phyloP scores from a whole-genome alignment of 768 basidiomycete genomes.

The Trametes meyenii region DNA sequence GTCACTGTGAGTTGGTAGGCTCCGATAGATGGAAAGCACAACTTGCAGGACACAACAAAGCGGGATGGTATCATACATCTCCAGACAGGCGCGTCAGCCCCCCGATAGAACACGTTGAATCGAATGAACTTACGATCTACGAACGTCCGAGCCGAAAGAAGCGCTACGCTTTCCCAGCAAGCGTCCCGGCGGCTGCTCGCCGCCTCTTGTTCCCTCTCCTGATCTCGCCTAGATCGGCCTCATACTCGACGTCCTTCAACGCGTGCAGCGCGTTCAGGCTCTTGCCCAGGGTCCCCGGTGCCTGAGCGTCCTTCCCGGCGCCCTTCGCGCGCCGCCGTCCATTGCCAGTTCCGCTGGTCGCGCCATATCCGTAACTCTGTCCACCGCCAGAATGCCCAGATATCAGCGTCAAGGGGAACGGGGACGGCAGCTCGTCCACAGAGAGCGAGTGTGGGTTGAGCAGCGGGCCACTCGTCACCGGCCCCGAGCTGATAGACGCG shows the following conservation, averaged over 20 bases:
- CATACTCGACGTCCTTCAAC: slow-evolving; percentile 71
- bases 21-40: slow-evolving; percentile 9
- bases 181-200: slow-evolving; percentile 39
- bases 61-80: slow-evolving; percentile 9
- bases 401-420: slow-evolving; percentile 77
- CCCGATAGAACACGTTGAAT: background rate
- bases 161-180: slow-evolving; percentile 26
- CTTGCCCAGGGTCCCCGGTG: slow-evolving; percentile 74
- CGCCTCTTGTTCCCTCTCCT: slow-evolving; percentile 72
- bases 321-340: slow-evolving; percentile 42
- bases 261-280: slow-evolving; percentile 58
- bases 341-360: slow-evolving; percentile 25
- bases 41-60: background rate
- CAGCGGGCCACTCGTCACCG: slow-evolving; percentile 70
- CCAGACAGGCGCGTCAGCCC: background rate
- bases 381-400: slow-evolving; percentile 47
- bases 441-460: slow-evolving; percentile 84
- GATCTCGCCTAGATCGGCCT: slow-evolving; percentile 78
- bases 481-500: slow-evolving; percentile 46
- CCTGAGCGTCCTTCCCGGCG: slow-evolving; percentile 55
- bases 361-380: slow-evolving; percentile 25
- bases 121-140: background rate
- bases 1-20: background rate
- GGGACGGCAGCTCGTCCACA: slow-evolving; percentile 85
- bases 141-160: background rate